Percentiles rank a stretch among this genome's conserved stretches.
phyloP scores from a whole-genome alignment of 2,329 filamentous ascomycete genomes.

The Apiospora sp. region DNA sequence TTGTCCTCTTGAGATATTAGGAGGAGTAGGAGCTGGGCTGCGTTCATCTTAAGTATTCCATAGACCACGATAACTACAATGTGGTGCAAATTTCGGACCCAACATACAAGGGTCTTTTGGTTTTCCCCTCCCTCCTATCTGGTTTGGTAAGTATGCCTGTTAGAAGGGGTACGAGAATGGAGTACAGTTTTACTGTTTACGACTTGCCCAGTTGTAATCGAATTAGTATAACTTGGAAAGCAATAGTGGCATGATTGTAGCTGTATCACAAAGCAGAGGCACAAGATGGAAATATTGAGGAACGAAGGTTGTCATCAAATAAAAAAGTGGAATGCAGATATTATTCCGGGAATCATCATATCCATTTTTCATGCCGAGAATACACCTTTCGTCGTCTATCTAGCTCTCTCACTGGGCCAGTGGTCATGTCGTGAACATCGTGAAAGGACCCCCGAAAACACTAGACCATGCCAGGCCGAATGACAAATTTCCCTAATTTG shows the following conservation, averaged over 20 bases:
- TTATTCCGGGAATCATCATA: slow-evolving; percentile 25
- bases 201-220: background rate
- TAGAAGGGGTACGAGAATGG: background rate
- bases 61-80: background rate
- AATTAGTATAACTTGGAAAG: background rate
- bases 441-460: slow-evolving; percentile 22
- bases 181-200: no score
- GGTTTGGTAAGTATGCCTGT: no score
- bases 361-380: slow-evolving; percentile 24
- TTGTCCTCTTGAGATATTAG: background rate
- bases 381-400: slow-evolving; percentile 22
- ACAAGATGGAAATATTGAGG: background rate
- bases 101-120: no score
- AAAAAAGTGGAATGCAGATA: slow-evolving; percentile 19
- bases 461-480: slow-evolving; percentile 31
- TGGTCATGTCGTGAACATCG: slow-evolving; percentile 23
- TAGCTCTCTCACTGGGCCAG: slow-evolving; percentile 22
- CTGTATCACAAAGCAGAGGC: background rate
- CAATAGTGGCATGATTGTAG: background rate
- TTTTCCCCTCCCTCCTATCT: no score
- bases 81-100: background rate
- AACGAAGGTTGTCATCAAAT: background rate
- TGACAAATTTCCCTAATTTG: slow-evolving; percentile 31
- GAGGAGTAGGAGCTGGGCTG: background rate
- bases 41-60: background rate